A percentile compares a stretch with the other conserved stretches of the same genome.
Conservation (phyloP, 331 rosid genomes). For the Quercus lobata region DNA sequence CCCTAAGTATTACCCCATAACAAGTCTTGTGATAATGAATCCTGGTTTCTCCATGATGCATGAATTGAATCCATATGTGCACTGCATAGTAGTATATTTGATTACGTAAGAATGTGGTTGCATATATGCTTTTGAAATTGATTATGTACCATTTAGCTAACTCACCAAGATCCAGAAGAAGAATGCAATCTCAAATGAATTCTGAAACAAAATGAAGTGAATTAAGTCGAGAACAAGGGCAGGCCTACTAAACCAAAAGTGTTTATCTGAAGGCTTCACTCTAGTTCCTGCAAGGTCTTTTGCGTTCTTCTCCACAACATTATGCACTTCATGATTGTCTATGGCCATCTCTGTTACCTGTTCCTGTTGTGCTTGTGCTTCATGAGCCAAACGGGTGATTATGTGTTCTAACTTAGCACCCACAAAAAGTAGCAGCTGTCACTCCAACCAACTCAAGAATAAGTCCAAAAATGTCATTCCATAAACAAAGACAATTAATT, state of each 20-base stretch:
- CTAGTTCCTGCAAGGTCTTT: background rate
- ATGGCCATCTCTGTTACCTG: background rate
- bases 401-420: slow-evolving; percentile 89
- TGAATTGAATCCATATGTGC: slow-evolving; percentile 69
- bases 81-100: slow-evolving; percentile 39
- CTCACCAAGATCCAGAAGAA: slow-evolving; percentile 92
- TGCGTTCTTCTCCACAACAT: too few relatives aligned
- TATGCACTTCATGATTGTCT: too few relatives aligned
- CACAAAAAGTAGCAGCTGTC: slow-evolving; percentile 82
- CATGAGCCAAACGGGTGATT: slow-evolving; percentile 66
- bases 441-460: slow-evolving; percentile 13
- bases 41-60: slow-evolving; percentile 79
- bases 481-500: slow-evolving; percentile 10
- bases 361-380: slow-evolving; percentile 10
- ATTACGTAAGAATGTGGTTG: background rate
- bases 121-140: slow-evolving; percentile 5
- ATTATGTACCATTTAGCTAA: background rate
- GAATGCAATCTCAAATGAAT: slow-evolving; percentile 91
- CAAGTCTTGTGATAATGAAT: slow-evolving; percentile 60
- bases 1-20: slow-evolving; percentile 61
- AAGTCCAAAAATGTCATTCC: slow-evolving; percentile 16
- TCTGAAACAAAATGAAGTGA: slow-evolving; percentile 94
- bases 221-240: slow-evolving; percentile 57
- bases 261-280: slow-evolving; percentile 73
- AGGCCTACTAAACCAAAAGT: slow-evolving; percentile 73